Conservation (phyloP, 2,329 filamentous ascomycete genomes). For the Fusarium sp. region DNA sequence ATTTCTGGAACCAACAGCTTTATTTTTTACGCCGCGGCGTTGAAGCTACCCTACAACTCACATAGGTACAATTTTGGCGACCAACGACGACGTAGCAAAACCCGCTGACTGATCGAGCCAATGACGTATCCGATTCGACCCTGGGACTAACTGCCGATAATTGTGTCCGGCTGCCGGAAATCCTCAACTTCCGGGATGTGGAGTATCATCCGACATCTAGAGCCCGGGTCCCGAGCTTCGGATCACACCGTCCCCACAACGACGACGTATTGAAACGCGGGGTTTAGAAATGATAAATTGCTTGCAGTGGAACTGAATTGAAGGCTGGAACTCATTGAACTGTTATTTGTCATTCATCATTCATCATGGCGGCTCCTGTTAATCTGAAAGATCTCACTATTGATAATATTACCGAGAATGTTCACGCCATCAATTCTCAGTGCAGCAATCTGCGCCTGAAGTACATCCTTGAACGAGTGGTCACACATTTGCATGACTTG, state of each 20-base stretch:
- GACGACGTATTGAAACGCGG: conserved; percentile 1
- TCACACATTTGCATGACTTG: conserved; percentile 80
- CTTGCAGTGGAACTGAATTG: not conserved
- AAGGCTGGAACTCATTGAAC: not conserved
- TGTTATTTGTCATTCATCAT: not conserved
- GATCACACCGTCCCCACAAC: not conserved
- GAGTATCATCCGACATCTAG: not conserved
- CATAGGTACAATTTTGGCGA: not conserved
- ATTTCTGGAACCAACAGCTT: too few species aligned
- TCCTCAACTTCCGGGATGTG: not conserved
- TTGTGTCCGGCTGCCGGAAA: not conserved
- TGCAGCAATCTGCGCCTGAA: conserved; percentile 69
- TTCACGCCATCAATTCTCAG: conserved; percentile 75
- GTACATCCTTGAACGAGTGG: conserved; percentile 75
- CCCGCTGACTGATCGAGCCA: not conserved
- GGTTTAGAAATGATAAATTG: not conserved
- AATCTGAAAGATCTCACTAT: conserved; percentile 66
- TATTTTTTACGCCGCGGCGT: not conserved
- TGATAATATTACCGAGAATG: conserved; percentile 80
- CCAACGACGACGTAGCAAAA: not conserved
- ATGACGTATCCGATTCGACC: not conserved
- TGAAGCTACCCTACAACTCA: not conserved
- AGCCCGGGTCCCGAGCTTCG: not conserved
- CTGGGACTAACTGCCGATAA: not conserved
- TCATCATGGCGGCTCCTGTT: conserved; percentile 13